Evolutionary conservation across 2,329 filamentous ascomycete species (phyloP).

Genomic region (Arthroderma uncinatum): DNA sequence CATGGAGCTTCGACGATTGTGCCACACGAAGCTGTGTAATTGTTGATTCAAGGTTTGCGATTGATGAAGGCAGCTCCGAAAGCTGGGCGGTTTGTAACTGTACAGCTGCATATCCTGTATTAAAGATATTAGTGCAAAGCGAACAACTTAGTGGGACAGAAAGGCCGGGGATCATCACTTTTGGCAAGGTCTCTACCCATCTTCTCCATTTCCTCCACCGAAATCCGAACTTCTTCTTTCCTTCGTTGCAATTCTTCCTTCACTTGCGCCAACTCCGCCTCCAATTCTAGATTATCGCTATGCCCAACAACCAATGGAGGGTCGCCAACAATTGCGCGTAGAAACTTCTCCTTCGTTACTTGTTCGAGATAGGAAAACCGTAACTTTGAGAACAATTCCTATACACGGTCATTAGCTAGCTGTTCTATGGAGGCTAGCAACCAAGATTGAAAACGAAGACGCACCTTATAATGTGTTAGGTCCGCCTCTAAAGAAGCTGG

Average conservation of each 20-base stretch:
- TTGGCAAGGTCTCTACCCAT: constrained; percentile 54
- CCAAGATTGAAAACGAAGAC: neutral
- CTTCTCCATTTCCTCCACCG: constrained; percentile 63
- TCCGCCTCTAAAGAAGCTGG: constrained; percentile 73
- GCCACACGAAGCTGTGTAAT: constrained; percentile 43
- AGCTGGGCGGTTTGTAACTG: constrained; percentile 43
- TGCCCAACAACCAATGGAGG: constrained; percentile 75
- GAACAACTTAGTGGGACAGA: constrained; percentile 8
- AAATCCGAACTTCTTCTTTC: constrained; percentile 64
- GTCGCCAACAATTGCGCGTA: constrained; percentile 82
- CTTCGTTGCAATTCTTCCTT: constrained; percentile 69
- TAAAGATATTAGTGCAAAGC: neutral
- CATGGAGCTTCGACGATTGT: constrained; percentile 52
- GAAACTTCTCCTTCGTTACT: constrained; percentile 96
- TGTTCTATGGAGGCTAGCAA: too few species aligned
- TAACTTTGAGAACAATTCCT: constrained; percentile 87
- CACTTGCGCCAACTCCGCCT: constrained; percentile 54
- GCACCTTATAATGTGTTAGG: constrained; percentile 69
- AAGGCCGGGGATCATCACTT: constrained; percentile 25
- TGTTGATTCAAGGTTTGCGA: constrained; percentile 41
- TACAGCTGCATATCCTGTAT: constrained; percentile 43
- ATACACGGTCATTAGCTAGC: neutral
- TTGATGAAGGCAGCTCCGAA: constrained; percentile 41
- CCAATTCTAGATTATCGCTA: constrained; percentile 69
- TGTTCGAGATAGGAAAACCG: constrained; percentile 97